Evolutionary conservation across 2,329 filamentous ascomycete genomes (phyloP), one percentile per base, ranked within the genome.

Genomic region (Fusarium piperis): DNA sequence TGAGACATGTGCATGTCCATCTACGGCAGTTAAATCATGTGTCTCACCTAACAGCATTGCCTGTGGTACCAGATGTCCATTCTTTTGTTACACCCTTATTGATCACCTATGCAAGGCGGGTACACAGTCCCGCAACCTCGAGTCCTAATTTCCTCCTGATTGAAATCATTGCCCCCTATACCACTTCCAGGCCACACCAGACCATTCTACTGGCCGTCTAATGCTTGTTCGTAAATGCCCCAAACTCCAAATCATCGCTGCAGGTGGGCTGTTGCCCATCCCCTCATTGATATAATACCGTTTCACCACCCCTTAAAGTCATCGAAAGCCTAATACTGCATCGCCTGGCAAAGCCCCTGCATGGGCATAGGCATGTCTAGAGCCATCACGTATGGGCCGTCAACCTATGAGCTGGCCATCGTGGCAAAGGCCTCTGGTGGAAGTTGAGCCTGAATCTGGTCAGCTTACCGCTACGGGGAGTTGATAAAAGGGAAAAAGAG

Each of bases 361-460:
- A 51, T 38, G 33, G 35, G 32, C 55, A 55, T 38, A 30, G 39
- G 32, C 48, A 55, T 56, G 26, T n/a, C 32, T 4, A 35, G 5
- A 59, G 51, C 39, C 48, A 55, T 44, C n/a, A 44, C 32, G 23
- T 30, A 48, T 33, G 38, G 59, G 26, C 13, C n/a, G 39, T 59
- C 70, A 67, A 67, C 30, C 66, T 72, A 72, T 62, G 56, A 66
- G 51, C 59, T 46, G 46, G 59, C 58, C 56, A 68, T 56, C 23
- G 61, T 59, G 48, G 71, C 74, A 61, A 88, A 89, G 57, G 87
- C 87, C 48, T 86, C 83, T 5, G 84, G 72, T 39, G 87, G 87
- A 61, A 89, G 78, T 70, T 85, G 79, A 18, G 80, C 78, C 84
- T 86, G 18, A 52, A 46, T n/a, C 9, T 35, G 15, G n/a, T 74